Evolutionary conservation across 2,329 filamentous ascomycete genomes (phyloP).

Genomic region (Incumbomyces lentus): DNA sequence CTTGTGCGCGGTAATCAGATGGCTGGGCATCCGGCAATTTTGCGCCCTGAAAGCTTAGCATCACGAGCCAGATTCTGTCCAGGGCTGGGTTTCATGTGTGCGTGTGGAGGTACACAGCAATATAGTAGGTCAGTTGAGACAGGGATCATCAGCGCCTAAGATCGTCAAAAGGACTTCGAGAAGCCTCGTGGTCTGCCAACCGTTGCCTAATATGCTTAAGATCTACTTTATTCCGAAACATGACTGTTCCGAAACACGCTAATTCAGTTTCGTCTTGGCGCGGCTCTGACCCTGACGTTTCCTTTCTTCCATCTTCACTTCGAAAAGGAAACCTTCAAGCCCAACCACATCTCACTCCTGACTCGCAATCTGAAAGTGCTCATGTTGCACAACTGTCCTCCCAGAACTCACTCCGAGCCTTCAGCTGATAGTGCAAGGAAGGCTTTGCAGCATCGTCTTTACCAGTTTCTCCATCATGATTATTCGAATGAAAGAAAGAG

Average conservation of each 20-base stretch:
- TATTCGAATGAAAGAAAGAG: too few relatives aligned
- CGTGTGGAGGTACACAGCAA: too few relatives aligned
- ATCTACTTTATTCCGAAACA: neutral
- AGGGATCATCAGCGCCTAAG: neutral
- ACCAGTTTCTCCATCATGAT: too few relatives aligned
- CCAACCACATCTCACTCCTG: neutral
- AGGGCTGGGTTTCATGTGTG: too few relatives aligned
- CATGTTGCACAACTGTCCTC: neutral
- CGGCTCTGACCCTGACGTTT: constrained; percentile 1
- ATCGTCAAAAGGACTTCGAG: neutral
- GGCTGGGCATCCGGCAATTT: too few relatives aligned
- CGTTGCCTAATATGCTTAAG: neutral
- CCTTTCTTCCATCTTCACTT: constrained; percentile 1
- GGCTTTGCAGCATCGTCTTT: too few relatives aligned
- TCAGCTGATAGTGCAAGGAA: too few relatives aligned
- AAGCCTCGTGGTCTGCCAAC: neutral
- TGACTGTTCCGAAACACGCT: constrained; percentile 15
- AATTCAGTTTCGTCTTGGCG: constrained; percentile 9
- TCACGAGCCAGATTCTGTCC: too few relatives aligned
- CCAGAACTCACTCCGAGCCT: neutral
- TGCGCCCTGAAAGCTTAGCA: too few relatives aligned
- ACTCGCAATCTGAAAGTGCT: neutral
- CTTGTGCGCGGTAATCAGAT: too few relatives aligned
- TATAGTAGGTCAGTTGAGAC: too few relatives aligned
- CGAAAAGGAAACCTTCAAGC: neutral